Evolutionary conservation across 371 early-diverging fungal genomes (phyloP).

Genomic region (Blakeslea trispora): DNA sequence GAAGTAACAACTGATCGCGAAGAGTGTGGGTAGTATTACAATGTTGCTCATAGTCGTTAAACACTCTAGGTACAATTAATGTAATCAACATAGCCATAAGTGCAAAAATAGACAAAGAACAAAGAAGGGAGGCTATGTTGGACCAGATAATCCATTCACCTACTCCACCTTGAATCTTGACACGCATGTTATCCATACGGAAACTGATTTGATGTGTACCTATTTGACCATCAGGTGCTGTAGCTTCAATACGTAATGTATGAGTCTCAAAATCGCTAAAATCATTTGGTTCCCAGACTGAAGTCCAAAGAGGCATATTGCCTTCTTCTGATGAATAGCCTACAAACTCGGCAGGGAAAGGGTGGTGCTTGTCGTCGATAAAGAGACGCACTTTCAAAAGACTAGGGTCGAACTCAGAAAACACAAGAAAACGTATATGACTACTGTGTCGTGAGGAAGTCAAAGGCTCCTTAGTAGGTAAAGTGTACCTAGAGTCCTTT

Average conservation of each 20-base stretch:
- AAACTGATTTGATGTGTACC: slow-evolving; percentile 52
- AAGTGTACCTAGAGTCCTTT: slow-evolving; percentile 77
- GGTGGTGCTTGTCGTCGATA: slow-evolving; percentile 46
- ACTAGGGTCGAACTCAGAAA: slow-evolving; percentile 39
- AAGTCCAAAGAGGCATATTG: slow-evolving; percentile 70
- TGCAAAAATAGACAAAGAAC: slow-evolving; percentile 28
- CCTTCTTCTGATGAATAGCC: slow-evolving; percentile 40
- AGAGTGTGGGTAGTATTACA: slow-evolving; percentile 38
- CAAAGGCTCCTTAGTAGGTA: slow-evolving; percentile 75
- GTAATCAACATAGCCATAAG: slow-evolving; percentile 21
- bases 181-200: slow-evolving; percentile 62
- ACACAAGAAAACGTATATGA: slow-evolving; percentile 78
- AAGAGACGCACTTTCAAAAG: slow-evolving; percentile 50
- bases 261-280: slow-evolving; percentile 70
- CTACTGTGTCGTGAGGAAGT: slow-evolving; percentile 58
- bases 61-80: slow-evolving; percentile 5
- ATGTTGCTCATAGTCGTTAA: too few relatives aligned
- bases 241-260: slow-evolving; percentile 55
- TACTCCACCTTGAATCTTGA: slow-evolving; percentile 62
- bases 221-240: slow-evolving; percentile 51
- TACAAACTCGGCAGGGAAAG: slow-evolving; percentile 33
- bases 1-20: slow-evolving; percentile 16
- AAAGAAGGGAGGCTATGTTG: slow-evolving; percentile 40
- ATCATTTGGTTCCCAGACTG: slow-evolving; percentile 67
- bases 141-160: slow-evolving; percentile 78